phyloP scores from a whole-genome alignment of 371 early-diverging fungal species.

The Saksenaea vasiformis region DNA sequence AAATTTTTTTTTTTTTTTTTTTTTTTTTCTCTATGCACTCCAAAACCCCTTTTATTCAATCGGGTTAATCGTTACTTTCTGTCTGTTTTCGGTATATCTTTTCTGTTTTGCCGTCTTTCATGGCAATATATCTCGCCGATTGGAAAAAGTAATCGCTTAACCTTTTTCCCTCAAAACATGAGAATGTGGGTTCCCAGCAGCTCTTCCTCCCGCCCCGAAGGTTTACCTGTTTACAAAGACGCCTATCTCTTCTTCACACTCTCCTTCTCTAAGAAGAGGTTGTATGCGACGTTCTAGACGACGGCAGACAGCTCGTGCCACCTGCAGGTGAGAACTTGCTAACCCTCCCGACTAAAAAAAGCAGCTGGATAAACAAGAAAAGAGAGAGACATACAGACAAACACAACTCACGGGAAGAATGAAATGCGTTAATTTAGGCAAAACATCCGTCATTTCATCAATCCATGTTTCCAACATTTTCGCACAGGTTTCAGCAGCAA shows the following conservation, averaged over 20 bases:
- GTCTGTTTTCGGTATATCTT: conserved; percentile 58
- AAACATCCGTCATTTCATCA: conserved; percentile 70
- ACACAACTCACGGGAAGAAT: conserved; percentile 72
- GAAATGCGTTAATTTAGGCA: conserved; percentile 83
- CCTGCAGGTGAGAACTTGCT: conserved; percentile 67
- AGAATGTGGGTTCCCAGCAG: no score
- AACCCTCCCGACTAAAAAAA: conserved; percentile 70
- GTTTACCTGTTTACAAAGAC: conserved; percentile 74
- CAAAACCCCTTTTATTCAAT: not conserved
- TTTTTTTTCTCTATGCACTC: not conserved
- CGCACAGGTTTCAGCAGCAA: conserved; percentile 41
- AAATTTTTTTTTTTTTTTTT: not conserved
- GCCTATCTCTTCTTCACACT: conserved; percentile 64
- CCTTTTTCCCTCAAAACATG: conserved; percentile 36
- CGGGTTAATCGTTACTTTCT: not conserved
- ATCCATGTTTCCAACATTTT: conserved; percentile 84
- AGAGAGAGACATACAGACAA: not conserved
- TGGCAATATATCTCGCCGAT: conserved; percentile 82
- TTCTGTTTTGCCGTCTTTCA: conserved; percentile 66
- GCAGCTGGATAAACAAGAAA: not conserved
- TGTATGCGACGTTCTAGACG: conserved; percentile 85
- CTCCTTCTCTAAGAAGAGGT: conserved; percentile 65
- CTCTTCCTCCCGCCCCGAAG: no score
- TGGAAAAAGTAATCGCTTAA: conserved; percentile 90
- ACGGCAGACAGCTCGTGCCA: conserved; percentile 81